Evolutionary conservation across 23 red algal genomes (phyloP), one percentile per base, ranked within the genome.

Genomic region (Chondrus crispus): DNA sequence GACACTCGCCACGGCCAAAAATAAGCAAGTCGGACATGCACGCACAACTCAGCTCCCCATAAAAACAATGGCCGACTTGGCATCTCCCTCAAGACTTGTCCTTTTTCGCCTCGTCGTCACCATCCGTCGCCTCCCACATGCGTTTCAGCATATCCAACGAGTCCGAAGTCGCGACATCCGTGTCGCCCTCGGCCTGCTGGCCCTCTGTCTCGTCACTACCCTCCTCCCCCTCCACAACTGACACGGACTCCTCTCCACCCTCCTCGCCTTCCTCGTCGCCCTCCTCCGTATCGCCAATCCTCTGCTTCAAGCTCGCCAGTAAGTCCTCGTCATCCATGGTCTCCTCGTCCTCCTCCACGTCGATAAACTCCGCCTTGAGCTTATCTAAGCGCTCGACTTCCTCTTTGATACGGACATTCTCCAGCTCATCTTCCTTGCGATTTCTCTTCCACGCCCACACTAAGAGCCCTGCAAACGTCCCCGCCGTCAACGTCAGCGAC

Each of bases 281-380:
- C 19, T 51, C 78, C 18, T 54, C 78, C 19, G 13, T 26, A 10
- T 60, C 51, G 20, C 45, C 45, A 28, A 91, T 63, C 40, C 88
- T 39, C 66, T 91, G 46, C 24, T 76, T 69, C 62, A 91, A 73
- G 29, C 76, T 81, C n/a, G 74, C 76, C 73, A 91, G 20, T n/a
- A 91, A 82, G 54, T 91, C 88, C 62, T 91, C 88, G 50, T 91
- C 88, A 82, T 91, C 74, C 77, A 91, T 44, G 72, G 45, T 49
- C 19, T 82, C 88, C 57, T 91, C 88, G 44, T 91, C 88, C 54
- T 91, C 88, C 24, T 91, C 88, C 18, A 91, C 88, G 22, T 82
- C 88, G 16, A 89, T 33, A 70, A 91, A 91, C 74, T 91, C 88
- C 47, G 73, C 69, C 30, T 71, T 81, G 5, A 91, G 77, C 88